These are phyloP conservation scores for Verruconis gallopava DNA, from an alignment of 2,329 filamentous ascomycete species.

Conservation along the genomic window DNA sequence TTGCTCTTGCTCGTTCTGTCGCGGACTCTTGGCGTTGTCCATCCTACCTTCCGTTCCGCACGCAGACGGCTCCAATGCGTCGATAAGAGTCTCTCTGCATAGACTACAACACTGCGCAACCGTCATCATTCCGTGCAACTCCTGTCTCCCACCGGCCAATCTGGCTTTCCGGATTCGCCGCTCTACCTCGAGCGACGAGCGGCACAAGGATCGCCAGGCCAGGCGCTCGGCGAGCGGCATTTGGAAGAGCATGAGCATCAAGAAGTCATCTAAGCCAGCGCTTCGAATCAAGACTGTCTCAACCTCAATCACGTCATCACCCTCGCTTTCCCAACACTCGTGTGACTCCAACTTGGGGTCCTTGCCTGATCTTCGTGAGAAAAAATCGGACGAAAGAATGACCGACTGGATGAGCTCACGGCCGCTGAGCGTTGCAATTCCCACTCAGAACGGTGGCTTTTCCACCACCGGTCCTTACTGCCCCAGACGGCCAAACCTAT, in stretches of 20 bases:
- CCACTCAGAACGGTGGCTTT: slow-evolving; percentile 20
- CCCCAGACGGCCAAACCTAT: slow-evolving; percentile 56
- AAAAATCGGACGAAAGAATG: slow-evolving; percentile 36
- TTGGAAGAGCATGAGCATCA: slow-evolving; percentile 12
- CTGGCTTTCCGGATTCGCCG: slow-evolving; percentile 10
- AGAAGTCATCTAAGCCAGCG: slow-evolving; percentile 6
- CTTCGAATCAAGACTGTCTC: slow-evolving; percentile 6
- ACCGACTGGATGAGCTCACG: slow-evolving; percentile 27
- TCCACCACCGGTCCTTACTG: slow-evolving; percentile 36
- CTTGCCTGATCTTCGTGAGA: slow-evolving; percentile 31
- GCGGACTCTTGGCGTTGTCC: too few relatives aligned
- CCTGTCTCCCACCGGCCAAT: slow-evolving; percentile 7
- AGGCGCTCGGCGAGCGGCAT: slow-evolving; percentile 6
- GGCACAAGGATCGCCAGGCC: slow-evolving; percentile 7
- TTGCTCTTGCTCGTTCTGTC: too few relatives aligned
- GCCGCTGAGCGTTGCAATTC: slow-evolving; percentile 39
- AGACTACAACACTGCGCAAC: neutral
- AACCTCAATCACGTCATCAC: neutral
- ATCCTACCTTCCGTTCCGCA: too few relatives aligned
- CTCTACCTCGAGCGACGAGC: slow-evolving; percentile 7
- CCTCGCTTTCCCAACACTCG: slow-evolving; percentile 3
- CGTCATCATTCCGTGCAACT: slow-evolving; percentile 8
- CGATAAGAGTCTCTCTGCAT: neutral
- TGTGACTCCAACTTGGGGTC: slow-evolving; percentile 6
- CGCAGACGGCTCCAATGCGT: slow-evolving; percentile 5